Percentiles rank a stretch among this genome's conserved stretches.
Evolutionary conservation across 495 filamentous ascomycete species (phyloP).

Genomic region (Xylaria curta): DNA sequence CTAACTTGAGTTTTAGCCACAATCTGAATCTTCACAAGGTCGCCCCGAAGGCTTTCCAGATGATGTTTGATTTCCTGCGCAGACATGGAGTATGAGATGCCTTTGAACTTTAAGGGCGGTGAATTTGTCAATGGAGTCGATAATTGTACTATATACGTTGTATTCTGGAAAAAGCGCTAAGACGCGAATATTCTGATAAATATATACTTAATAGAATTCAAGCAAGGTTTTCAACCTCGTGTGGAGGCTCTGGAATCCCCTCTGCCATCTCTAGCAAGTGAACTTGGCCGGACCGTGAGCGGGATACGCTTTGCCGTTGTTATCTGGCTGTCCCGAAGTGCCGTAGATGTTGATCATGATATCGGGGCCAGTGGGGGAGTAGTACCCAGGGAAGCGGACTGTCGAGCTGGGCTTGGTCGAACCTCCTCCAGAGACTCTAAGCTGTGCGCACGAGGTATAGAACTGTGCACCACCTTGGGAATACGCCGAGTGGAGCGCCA

Average conservation of each 20-base stretch:
- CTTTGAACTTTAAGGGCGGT: background rate
- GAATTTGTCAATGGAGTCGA: background rate
- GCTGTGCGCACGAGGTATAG: slow-evolving; percentile 55
- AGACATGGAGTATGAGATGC: background rate
- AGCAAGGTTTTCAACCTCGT: background rate
- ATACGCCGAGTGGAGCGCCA: slow-evolving; percentile 55
- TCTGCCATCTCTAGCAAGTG: background rate
- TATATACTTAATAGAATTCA: background rate
- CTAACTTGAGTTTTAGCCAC: slow-evolving; percentile 25
- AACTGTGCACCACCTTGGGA: slow-evolving; percentile 55
- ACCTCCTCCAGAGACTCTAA: slow-evolving; percentile 7
- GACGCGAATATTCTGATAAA: background rate
- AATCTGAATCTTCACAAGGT: slow-evolving; percentile 40
- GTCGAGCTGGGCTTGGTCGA: slow-evolving; percentile 7
- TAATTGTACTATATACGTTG: background rate
- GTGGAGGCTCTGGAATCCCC: background rate
- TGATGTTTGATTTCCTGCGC: slow-evolving; percentile 30
- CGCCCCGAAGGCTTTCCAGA: slow-evolving; percentile 33
- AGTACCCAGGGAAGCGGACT: background rate
- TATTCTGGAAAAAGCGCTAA: background rate
- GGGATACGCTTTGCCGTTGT: background rate
- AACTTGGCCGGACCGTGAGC: background rate
- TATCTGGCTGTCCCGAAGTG: background rate
- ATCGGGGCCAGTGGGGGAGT: background rate
- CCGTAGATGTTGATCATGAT: slow-evolving; percentile 5